Conservation (phyloP, 495 filamentous ascomycete species). For the Xylaria grammica region DNA sequence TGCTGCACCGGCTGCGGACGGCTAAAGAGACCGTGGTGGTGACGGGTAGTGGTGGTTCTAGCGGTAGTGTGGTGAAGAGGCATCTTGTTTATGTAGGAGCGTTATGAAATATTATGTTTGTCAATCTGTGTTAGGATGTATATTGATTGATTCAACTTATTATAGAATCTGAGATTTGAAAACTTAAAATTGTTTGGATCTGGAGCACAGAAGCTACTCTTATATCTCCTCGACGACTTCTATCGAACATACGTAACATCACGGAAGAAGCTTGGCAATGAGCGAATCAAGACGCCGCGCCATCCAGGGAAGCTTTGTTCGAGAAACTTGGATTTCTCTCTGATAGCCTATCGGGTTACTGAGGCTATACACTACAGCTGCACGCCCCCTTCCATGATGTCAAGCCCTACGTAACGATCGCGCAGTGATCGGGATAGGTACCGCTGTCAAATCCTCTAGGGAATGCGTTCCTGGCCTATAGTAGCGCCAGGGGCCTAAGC, state of each 20-base stretch:
- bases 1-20: constrained; percentile 49
- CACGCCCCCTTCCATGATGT: constrained; percentile 7
- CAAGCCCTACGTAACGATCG: constrained; percentile 4
- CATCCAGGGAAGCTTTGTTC: not conserved
- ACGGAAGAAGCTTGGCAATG: constrained; percentile 9
- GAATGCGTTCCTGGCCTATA: not conserved
- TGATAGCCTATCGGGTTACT: not conserved
- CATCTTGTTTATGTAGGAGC: constrained; percentile 23
- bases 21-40: constrained; percentile 17
- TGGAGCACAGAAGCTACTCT: not conserved
- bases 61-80: constrained; percentile 28
- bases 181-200: not conserved
- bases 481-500: constrained; percentile 5
- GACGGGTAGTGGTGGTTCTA: constrained; percentile 29
- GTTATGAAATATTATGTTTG: not conserved
- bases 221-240: not conserved
- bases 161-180: too few relatives aligned
- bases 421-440: not conserved
- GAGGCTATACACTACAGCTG: not conserved
- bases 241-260: too few relatives aligned
- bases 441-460: not conserved
- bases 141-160: too few relatives aligned
- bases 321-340: too few relatives aligned
- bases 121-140: not conserved
- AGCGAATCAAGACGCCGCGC: not conserved